phyloP scores from a whole-genome alignment of 768 basidiomycete genomes.

The Amanita pallidorosea region DNA sequence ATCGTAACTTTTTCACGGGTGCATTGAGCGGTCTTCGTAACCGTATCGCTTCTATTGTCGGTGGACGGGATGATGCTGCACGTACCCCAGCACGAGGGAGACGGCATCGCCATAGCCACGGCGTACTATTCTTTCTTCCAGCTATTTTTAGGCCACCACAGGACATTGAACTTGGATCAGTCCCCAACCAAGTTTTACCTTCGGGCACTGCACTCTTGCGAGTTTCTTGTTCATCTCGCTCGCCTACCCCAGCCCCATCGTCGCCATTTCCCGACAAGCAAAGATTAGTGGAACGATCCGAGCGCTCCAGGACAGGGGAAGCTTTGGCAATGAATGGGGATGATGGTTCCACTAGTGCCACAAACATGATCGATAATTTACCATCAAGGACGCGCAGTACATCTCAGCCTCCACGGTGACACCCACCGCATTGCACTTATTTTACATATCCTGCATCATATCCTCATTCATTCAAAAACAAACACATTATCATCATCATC shows the following conservation, averaged over 20 bases:
- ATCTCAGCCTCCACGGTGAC: not conserved
- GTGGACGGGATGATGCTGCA: constrained; percentile 26
- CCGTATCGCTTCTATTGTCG: constrained; percentile 39
- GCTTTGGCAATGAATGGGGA: not conserved
- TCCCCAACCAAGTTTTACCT: constrained; percentile 16
- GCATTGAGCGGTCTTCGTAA: constrained; percentile 46
- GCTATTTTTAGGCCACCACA: constrained; percentile 56
- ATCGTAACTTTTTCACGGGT: constrained; percentile 40
- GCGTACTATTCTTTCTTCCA: constrained; percentile 74
- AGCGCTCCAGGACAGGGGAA: constrained; percentile 9
- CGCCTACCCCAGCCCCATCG: constrained; percentile 7
- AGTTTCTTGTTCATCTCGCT: constrained; percentile 16
- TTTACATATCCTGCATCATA: not conserved
- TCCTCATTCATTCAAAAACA: constrained; percentile 3
- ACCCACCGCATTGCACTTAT: not conserved
- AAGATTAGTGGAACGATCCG: not conserved
- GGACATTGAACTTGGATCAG: constrained; percentile 32
- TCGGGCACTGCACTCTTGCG: constrained; percentile 3
- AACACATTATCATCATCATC: not conserved
- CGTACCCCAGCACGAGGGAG: constrained; percentile 39
- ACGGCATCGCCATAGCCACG: constrained; percentile 36
- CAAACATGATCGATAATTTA: not conserved
- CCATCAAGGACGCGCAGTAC: not conserved
- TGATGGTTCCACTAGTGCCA: not conserved
- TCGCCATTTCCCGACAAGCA: constrained; percentile 1